These are phyloP conservation scores for Sporisorium iseilematis-ciliati DNA, from an alignment of 1,284 basidiomycete species.

Conservation along the genomic window DNA sequence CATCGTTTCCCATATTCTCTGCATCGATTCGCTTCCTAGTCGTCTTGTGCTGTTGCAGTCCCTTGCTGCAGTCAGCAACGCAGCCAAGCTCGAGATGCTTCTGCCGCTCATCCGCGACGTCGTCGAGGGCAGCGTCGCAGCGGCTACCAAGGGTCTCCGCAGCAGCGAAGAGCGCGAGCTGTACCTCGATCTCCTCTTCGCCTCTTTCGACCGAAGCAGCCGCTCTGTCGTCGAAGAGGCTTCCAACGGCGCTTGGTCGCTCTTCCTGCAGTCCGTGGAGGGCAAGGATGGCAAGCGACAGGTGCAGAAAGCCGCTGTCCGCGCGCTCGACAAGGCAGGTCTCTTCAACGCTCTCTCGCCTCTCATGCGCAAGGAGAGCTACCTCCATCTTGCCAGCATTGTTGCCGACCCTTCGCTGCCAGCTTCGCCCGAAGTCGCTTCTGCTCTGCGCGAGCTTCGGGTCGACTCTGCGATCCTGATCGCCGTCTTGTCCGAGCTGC, in stretches of 20 bases:
- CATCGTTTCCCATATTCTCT: conserved; percentile 83
- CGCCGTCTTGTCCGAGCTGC: conserved; percentile 75
- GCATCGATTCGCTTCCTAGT: conserved; percentile 74
- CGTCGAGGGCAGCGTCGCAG: conserved; percentile 8
- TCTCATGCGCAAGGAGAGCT: conserved; percentile 75
- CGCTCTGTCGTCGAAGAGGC: conserved; percentile 74
- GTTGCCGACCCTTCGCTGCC: conserved; percentile 48
- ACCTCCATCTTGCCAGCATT: conserved; percentile 71
- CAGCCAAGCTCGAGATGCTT: conserved; percentile 77
- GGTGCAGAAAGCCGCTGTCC: conserved; percentile 48
- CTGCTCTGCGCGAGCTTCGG: conserved; percentile 51
- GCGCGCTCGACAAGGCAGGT: conserved; percentile 72
- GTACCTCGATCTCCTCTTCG: conserved; percentile 74
- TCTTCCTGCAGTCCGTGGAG: conserved; percentile 40
- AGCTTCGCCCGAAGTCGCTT: conserved; percentile 41
- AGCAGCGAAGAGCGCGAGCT: conserved; percentile 29
- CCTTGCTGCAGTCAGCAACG: conserved; percentile 76
- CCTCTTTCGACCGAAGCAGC: conserved; percentile 73
- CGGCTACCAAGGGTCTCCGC: conserved; percentile 21
- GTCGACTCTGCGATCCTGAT: conserved; percentile 73
- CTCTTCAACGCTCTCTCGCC: conserved; percentile 74
- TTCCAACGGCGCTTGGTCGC: conserved; percentile 63
- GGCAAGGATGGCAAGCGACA: conserved; percentile 25
- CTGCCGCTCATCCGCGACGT: conserved; percentile 76
- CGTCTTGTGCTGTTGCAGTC: conserved; percentile 76